Evolutionary conservation across 2,329 filamentous ascomycete genomes (phyloP).

Genomic region (Ophioceras dolichostomum): DNA sequence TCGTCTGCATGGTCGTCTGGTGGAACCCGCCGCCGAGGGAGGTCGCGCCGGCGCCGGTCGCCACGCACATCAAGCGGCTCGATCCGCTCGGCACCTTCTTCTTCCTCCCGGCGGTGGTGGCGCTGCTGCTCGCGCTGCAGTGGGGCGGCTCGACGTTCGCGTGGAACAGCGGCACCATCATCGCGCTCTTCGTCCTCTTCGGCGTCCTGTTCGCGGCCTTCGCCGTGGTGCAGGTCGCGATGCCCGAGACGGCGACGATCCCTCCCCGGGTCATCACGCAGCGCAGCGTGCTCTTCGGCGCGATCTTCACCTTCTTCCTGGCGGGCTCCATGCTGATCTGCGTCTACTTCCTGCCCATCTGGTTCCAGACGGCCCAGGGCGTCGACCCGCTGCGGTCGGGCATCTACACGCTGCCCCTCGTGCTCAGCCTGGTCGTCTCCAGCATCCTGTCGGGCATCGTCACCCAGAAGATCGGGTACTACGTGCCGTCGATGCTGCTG

Average conservation of each 20-base stretch:
- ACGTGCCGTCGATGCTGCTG: constrained; percentile 42
- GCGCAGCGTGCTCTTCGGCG: constrained; percentile 38
- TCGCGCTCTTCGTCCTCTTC: constrained; percentile 40
- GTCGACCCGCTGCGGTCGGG: constrained; percentile 41
- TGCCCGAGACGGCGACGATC: constrained; percentile 43
- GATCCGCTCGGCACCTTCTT: constrained; percentile 48
- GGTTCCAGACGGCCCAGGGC: constrained; percentile 46
- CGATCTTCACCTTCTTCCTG: constrained; percentile 31
- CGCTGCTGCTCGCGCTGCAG: constrained; percentile 49
- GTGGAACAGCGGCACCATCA: constrained; percentile 40
- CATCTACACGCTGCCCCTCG: constrained; percentile 43
- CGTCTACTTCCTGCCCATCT: constrained; percentile 41
- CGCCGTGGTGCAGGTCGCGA: constrained; percentile 35
- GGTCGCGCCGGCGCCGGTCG: constrained; percentile 16
- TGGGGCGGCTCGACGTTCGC: constrained; percentile 45
- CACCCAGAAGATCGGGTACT: constrained; percentile 45
- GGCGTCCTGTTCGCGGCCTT: constrained; percentile 33
- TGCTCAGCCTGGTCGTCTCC: constrained; percentile 41
- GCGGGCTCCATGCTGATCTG: constrained; percentile 39
- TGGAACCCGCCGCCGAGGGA: constrained; percentile 27
- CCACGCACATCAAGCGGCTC: constrained; percentile 35
- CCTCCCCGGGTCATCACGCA: constrained; percentile 41
- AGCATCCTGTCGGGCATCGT: constrained; percentile 32
- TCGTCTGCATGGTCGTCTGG: constrained; percentile 35
- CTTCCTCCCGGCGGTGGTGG: constrained; percentile 46